phyloP scores from a whole-genome alignment of 306 rosid species.

The Crataegus laevigata region DNA sequence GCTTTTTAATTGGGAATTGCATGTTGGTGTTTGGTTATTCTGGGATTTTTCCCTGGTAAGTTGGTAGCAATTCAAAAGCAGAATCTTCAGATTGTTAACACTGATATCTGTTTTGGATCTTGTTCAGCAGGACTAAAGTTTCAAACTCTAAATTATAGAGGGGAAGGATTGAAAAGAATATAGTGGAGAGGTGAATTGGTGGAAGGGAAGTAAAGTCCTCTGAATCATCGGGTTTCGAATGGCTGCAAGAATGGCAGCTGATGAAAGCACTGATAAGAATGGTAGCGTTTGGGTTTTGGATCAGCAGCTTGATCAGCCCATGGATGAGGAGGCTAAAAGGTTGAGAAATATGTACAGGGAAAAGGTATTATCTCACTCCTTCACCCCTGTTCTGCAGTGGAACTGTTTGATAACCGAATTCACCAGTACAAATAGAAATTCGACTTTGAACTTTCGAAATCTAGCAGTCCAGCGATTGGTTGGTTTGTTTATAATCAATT shows the following conservation, averaged over 20 bases:
- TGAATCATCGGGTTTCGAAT: not conserved
- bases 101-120: not conserved
- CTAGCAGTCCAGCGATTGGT: not conserved
- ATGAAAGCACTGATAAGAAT: not conserved
- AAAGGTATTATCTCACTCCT: not conserved
- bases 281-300: not conserved
- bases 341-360: not conserved
- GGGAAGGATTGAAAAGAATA: not conserved
- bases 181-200: not conserved
- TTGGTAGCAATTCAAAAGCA: not conserved
- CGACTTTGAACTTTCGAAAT: not conserved
- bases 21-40: not conserved
- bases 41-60: not conserved
- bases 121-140: not conserved
- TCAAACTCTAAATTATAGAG: not conserved
- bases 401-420: not conserved
- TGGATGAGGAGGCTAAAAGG: conserved; percentile 1
- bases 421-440: not conserved
- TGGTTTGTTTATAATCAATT: not conserved
- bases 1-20: not conserved
- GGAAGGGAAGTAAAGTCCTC: not conserved
- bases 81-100: not conserved
- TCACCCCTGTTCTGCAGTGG: not conserved
- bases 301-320: conserved; percentile 4
- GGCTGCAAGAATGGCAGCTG: not conserved